Base-by-base conservation (phyloP, 2,329 filamentous ascomycete genomes). In the Phyllosticta capitalensis region DNA sequence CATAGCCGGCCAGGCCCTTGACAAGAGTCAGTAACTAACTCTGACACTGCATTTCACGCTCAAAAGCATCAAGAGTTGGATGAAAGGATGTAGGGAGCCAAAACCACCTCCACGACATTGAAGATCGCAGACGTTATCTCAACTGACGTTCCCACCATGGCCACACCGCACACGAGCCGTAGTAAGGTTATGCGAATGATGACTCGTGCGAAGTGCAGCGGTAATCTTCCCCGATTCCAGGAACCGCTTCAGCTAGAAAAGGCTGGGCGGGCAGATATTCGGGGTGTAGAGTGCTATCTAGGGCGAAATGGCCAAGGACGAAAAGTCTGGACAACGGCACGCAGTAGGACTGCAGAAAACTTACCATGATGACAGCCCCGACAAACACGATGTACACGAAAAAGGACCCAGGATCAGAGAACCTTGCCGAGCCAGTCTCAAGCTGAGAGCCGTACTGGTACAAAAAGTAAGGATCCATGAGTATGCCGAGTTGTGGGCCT, bases 361-460 rank as follows among this genome's bases (percentile, higher is more conserved):
- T 85, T 90, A 96, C 91, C 78, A 90, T 70, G 64, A 94, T 92
- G 68, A 87, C 75, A 56, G 76, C 75, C 65, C 82, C 79, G 66
- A 92, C 81, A 70, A 94, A 94, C 61, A 86, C 74, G 66, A 95
- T 76, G 71, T 95, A 96, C 76, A 86, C 86, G 63, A 94, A 79
- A 66, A 94, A 83, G 71, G 94, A 88, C 69, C 90, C 91, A 61
- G 88, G 88, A 65, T 82, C 80, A 50, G 79, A 75, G 71, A 96
- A 92, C 61, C 89, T 84, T 57, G 86, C 75, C 63, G 87, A 88
- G 64, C 81, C 80, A 50, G 75, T 81, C 77, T 96, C 92, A 55
- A 95, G 77, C 64, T 85, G 82, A 69, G 83, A 87, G 66, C 87
- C 77, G 75, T 94, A 95, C 64, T 82, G 86, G 76, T 87, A 96